Percentiles rank a stretch among this genome's conserved stretches.
Evolutionary conservation across 1,139 yeast species (phyloP).

Genomic region (Pichia sp.): DNA sequence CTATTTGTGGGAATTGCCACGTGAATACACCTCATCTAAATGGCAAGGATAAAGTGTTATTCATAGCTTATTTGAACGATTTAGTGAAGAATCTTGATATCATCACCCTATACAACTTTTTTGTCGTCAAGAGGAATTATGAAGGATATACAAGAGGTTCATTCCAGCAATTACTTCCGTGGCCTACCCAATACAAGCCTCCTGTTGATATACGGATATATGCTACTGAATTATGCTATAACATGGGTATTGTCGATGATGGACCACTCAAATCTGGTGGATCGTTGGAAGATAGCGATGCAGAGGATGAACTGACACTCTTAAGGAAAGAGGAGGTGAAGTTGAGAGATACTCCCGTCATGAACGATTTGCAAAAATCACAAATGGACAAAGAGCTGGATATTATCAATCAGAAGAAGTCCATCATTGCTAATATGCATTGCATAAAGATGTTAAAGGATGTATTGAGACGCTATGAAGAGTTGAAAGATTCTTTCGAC

Average conservation of each 20-base stretch:
- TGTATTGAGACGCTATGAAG: conserved; percentile 4
- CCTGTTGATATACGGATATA: conserved; percentile 47
- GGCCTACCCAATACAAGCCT: conserved; percentile 82
- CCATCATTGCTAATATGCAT: conserved; percentile 44
- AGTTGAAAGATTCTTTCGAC: conserved; percentile 6
- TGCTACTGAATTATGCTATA: conserved; percentile 42
- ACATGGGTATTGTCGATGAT: conserved; percentile 28
- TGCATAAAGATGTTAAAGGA: conserved; percentile 34
- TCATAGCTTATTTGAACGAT: conserved; percentile 5
- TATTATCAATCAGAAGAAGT: conserved; percentile 35
- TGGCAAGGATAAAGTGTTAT: conserved; percentile 1
- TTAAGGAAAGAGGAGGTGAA: conserved; percentile 25
- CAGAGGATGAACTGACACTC: conserved; percentile 17
- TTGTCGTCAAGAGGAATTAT: conserved; percentile 54
- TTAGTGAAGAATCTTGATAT: conserved; percentile 19
- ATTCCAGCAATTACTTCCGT: conserved; percentile 50
- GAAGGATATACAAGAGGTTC: conserved; percentile 40
- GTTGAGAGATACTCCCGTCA: conserved; percentile 33
- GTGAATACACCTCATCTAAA: neutral
- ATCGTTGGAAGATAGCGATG: conserved; percentile 5
- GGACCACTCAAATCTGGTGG: no score
- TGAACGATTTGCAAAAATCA: conserved; percentile 46
- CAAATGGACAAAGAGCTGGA: conserved; percentile 39
- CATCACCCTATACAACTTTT: conserved; percentile 56
- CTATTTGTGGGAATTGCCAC: neutral